Evolutionary conservation across 2,329 filamentous ascomycete species (phyloP).

Genomic region (Penicillium polonicum): DNA sequence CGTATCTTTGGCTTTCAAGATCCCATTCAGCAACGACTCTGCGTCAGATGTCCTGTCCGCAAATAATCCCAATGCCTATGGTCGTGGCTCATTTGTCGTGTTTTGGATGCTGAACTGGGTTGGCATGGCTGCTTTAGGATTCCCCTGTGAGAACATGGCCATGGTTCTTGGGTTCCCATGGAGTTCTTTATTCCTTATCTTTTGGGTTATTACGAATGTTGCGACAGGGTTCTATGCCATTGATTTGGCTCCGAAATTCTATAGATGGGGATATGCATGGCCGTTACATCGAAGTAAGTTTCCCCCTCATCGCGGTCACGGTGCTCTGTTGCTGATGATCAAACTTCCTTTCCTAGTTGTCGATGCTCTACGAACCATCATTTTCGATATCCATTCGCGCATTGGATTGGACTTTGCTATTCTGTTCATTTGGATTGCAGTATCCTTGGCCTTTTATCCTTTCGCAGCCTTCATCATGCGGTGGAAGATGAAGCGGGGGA

Average conservation of each 20-base stretch:
- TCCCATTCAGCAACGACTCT: constrained; percentile 57
- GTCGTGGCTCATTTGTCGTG: constrained; percentile 58
- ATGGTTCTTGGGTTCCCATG: constrained; percentile 63
- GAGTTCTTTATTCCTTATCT: constrained; percentile 63
- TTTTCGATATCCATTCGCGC: constrained; percentile 59
- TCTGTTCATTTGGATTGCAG: constrained; percentile 55
- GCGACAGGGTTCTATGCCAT: constrained; percentile 60
- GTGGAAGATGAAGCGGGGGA: constrained; percentile 33
- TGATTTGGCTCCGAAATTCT: constrained; percentile 59
- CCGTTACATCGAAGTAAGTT: constrained; percentile 58
- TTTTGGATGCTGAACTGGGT: constrained; percentile 65
- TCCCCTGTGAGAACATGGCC: constrained; percentile 64
- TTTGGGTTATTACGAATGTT: constrained; percentile 67
- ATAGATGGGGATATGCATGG: constrained; percentile 63
- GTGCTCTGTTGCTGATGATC: background rate
- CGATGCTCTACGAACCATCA: constrained; percentile 57
- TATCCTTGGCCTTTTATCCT: constrained; percentile 30
- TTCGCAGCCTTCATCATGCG: constrained; percentile 32
- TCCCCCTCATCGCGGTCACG: background rate
- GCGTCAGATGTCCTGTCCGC: constrained; percentile 47
- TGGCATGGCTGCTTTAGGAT: constrained; percentile 62
- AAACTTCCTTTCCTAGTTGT: constrained; percentile 46
- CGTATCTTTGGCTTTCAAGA: constrained; percentile 62
- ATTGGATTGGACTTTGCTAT: constrained; percentile 63
- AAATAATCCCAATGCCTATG: constrained; percentile 55